These are phyloP conservation scores for Curvularia sp. DNA, from an alignment of 2,329 filamentous ascomycete genomes.

Conservation along the genomic window DNA sequence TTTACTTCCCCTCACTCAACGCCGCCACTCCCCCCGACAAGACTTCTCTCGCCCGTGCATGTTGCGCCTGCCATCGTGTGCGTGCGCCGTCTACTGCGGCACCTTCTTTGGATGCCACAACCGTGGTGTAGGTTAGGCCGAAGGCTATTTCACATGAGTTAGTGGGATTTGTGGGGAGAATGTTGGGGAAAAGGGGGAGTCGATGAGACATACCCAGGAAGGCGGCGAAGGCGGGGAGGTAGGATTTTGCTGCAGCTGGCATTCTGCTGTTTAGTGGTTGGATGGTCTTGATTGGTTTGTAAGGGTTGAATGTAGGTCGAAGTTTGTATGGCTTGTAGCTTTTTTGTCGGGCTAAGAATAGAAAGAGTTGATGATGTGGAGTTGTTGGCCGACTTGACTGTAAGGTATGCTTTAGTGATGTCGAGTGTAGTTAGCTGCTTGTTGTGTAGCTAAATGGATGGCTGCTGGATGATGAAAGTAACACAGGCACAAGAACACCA, in stretches of 20 bases:
- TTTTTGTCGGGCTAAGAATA: neutral
- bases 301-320: neutral
- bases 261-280: slow-evolving; percentile 26
- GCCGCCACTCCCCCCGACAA: slow-evolving; percentile 21
- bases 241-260: slow-evolving; percentile 43
- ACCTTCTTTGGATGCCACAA: slow-evolving; percentile 44
- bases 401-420: neutral
- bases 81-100: slow-evolving; percentile 42
- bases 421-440: neutral
- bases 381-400: neutral
- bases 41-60: slow-evolving; percentile 28
- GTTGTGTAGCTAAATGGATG: neutral
- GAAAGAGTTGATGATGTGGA: neutral
- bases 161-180: slow-evolving; percentile 5
- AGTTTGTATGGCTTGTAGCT: too few species aligned
- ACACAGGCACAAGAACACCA: neutral
- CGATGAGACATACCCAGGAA: slow-evolving; percentile 39
- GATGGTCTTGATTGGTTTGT: neutral
- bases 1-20: slow-evolving; percentile 9
- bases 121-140: slow-evolving; percentile 43
- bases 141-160: slow-evolving; percentile 25
- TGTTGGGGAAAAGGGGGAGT: neutral
- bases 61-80: slow-evolving; percentile 45
- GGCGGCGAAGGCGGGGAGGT: slow-evolving; percentile 40
- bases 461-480: neutral